These are phyloP conservation scores for Pilasporangium apinafurcum DNA, from an alignment of 352 stramenopile genomes.

Conservation along the genomic window DNA sequence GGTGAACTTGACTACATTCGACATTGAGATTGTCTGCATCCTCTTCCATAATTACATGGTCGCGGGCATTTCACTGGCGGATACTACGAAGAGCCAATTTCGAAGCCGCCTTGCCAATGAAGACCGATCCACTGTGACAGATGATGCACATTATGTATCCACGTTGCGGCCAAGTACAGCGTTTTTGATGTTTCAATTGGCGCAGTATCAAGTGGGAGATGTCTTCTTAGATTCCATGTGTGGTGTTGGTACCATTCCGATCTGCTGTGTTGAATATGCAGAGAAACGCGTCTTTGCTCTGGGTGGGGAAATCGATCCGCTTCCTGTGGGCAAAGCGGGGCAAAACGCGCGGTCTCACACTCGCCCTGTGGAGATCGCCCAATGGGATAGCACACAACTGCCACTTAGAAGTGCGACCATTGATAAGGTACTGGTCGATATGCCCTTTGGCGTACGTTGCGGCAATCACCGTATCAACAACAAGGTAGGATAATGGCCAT, in stretches of 20 bases:
- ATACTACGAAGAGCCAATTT: slow-evolving; percentile 54
- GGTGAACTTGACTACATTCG: slow-evolving; percentile 57
- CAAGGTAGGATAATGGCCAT: slow-evolving; percentile 23
- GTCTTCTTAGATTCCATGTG: slow-evolving; percentile 80
- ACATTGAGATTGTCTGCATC: slow-evolving; percentile 71
- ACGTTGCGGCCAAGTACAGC: slow-evolving; percentile 72
- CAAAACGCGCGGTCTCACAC: slow-evolving; percentile 30
- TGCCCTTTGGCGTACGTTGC: slow-evolving; percentile 74
- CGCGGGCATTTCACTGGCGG: slow-evolving; percentile 51
- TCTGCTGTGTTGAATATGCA: slow-evolving; percentile 45
- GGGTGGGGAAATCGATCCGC: slow-evolving; percentile 52
- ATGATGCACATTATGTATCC: slow-evolving; percentile 63
- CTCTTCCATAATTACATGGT: slow-evolving; percentile 69
- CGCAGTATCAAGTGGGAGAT: slow-evolving; percentile 45
- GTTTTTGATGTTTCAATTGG: slow-evolving; percentile 70
- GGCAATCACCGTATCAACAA: slow-evolving; percentile 65
- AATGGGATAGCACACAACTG: slow-evolving; percentile 57
- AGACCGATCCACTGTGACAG: slow-evolving; percentile 33
- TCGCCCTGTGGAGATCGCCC: slow-evolving; percentile 41
- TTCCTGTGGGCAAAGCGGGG: slow-evolving; percentile 47
- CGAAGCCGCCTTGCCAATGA: slow-evolving; percentile 66
- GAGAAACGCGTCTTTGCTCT: slow-evolving; percentile 51
- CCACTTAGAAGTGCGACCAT: slow-evolving; percentile 46
- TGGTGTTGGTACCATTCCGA: slow-evolving; percentile 70
- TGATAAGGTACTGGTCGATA: slow-evolving; percentile 68